phyloP scores from a whole-genome alignment of 805 yeast genomes.

The Saturnispora galanensis region DNA sequence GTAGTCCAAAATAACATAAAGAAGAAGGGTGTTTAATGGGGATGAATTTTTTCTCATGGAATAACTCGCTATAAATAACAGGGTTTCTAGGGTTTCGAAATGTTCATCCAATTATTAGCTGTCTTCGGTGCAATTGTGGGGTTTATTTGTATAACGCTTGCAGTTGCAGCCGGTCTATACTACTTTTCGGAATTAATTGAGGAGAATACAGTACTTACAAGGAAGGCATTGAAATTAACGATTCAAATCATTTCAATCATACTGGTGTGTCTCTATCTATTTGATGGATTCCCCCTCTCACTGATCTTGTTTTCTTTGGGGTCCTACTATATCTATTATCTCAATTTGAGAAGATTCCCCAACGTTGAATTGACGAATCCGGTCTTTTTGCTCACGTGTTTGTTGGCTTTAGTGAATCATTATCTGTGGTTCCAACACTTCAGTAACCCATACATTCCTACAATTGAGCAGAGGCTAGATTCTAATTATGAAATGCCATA shows the following conservation, averaged over 20 bases:
- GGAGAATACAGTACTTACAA: constrained; percentile 83
- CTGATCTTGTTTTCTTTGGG: constrained; percentile 57
- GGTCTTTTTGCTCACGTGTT: constrained; percentile 58
- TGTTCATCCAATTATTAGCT: constrained; percentile 54
- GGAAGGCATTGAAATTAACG: constrained; percentile 50
- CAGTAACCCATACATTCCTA: constrained; percentile 61
- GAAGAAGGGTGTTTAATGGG: neutral
- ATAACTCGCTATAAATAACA: neutral
- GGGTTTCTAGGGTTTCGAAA: constrained; percentile 16
- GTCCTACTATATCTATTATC: constrained; percentile 65
- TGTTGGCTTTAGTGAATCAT: constrained; percentile 70
- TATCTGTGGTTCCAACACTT: constrained; percentile 85
- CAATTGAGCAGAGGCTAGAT: constrained; percentile 48
- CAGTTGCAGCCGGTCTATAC: constrained; percentile 81
- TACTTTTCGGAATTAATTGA: constrained; percentile 88
- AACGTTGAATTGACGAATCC: constrained; percentile 67
- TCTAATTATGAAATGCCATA: constrained; percentile 53
- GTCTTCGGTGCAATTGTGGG: constrained; percentile 53
- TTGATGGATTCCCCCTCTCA: constrained; percentile 74
- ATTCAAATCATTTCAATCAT: constrained; percentile 52
- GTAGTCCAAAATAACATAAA: constrained; percentile 8
- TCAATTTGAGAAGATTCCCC: constrained; percentile 76
- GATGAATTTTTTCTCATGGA: neutral
- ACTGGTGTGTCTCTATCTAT: constrained; percentile 42
- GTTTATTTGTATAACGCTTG: constrained; percentile 48